Percentiles rank a stretch among this genome's conserved stretches.
phyloP scores from a whole-genome alignment of 2,329 filamentous ascomycete genomes.

The Trichoderma guizhouense region DNA sequence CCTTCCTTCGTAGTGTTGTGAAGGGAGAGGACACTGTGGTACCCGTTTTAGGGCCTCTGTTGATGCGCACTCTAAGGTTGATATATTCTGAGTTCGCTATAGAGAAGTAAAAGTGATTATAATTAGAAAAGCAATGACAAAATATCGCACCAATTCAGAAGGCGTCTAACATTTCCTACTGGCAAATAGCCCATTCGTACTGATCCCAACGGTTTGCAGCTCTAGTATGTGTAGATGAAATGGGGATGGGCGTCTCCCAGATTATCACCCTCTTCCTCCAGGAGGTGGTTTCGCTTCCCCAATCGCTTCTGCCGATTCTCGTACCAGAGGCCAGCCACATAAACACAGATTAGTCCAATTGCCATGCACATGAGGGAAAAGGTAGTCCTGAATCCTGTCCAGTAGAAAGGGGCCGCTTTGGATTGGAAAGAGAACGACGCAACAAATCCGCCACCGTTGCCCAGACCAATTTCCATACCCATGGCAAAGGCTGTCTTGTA shows the following conservation, averaged over 20 bases:
- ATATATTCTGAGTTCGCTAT: background rate
- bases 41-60: background rate
- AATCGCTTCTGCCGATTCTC: conserved; percentile 5
- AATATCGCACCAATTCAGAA: too few species aligned
- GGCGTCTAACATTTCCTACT: background rate
- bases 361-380: conserved; percentile 9
- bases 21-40: background rate
- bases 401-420: background rate
- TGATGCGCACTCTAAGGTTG: background rate
- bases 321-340: conserved; percentile 3
- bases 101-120: background rate
- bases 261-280: conserved; percentile 6
- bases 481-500: conserved; percentile 13
- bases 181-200: background rate
- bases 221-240: conserved; percentile 11
- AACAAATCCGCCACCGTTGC: conserved; percentile 11
- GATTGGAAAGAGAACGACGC: conserved; percentile 9
- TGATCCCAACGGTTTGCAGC: background rate
- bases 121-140: background rate
- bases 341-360: background rate
- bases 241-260: conserved; percentile 9
- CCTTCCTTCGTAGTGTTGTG: background rate
- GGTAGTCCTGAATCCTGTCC: conserved; percentile 8
- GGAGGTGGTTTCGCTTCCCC: background rate
- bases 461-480: conserved; percentile 14